Evolutionary conservation across 2,329 filamentous ascomycete genomes (phyloP), one percentile per base, ranked within the genome.

Genomic region (Hypoxylon sp.): DNA sequence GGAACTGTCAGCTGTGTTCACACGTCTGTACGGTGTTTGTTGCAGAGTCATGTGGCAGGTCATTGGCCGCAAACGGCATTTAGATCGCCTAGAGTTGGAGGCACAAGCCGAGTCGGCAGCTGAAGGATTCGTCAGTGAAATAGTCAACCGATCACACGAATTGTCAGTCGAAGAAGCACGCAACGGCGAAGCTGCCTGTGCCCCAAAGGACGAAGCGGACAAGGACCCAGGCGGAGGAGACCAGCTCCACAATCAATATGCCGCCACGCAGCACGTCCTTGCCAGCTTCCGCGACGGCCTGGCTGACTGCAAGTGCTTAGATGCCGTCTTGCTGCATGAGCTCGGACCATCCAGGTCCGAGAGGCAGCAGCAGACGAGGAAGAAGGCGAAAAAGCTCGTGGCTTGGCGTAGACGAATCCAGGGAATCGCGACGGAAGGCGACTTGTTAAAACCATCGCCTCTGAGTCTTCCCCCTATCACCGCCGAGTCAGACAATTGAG

Each of bases 381-480:
- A 9, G 21, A 47, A 47, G 23, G 11, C 23, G 2, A 27, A 47
- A 9, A 29, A 14, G 21, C 21, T 27, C 14, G 11, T 16, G 9
- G 43, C 25, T 47, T 47, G 43, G 43, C 43, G 43, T 47, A n/a
- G 43, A 47, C 43, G 43, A 14, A 16, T 27, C 2, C 21, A 27
- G 25, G 43, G 43, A 9, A 25, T 27, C 43, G 25, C 43, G 2
- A 47, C 11, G 8, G 37, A 41, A 19, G 37, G 21, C n/a, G 16
- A 21, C 16, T 3, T 19, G 12, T 25, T 47, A 21, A 29, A 16
- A 27, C 21, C 21, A 47, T 47, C 43, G 43, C 43, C 43, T 9
- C 23, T 47, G 21, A n/a, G 43, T 47, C 43, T 14, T 11, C 21
- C 43, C 7, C 43, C 43, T 27, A 1, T 47, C 25, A 39, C 3